Evolutionary conservation across 2,329 filamentous ascomycete genomes (phyloP), one percentile per base, ranked within the genome.

Genomic region (Rhynchosporium agropyri): DNA sequence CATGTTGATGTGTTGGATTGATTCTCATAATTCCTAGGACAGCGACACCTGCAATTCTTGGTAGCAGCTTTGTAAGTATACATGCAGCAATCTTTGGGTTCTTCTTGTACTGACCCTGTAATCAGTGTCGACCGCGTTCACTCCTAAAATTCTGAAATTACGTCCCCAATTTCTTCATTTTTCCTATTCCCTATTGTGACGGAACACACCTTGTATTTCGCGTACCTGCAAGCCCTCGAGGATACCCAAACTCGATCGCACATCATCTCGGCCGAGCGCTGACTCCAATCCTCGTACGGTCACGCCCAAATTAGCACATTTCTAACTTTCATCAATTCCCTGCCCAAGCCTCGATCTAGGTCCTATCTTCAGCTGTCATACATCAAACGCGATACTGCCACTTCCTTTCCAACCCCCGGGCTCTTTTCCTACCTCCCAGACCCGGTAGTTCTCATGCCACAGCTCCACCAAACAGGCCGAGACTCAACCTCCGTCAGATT

Each of bases 401-500:
- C 36, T 3, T 42, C 51, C 5, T 13, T 54, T 29, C 36, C 12
- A 28, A 20, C 28, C n/a, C 50, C 10, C 40, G 51, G 3, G n/a
- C 15, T 33, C 12, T 26, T 15, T 36, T 36, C 33, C 8, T 45
- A 15, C 20, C 31, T 43, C 29, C 26, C 43, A 38, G 31, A 31
- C 4, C 42, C 60, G 28, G 20, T 12, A n/a, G 20, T 40, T 40
- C 28, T 48, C 58, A 57, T 62, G 58, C 58, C 31, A 53, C 13
- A 42, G 33, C 13, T 49, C 36, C n/a, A 53, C 15, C 36, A 28
- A 15, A n/a, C 9, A 26, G 38, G n/a, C 28, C 66, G 53, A 61
- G 57, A 68, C 29, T 53, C 50, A 45, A 51, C 62, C 29, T 58
- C 62, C 36, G 61, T 36, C 20, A 68, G 61, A 49, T 49, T 67